Conservation (phyloP, 2,329 filamentous ascomycete genomes). For the Clathrospora elynae region DNA sequence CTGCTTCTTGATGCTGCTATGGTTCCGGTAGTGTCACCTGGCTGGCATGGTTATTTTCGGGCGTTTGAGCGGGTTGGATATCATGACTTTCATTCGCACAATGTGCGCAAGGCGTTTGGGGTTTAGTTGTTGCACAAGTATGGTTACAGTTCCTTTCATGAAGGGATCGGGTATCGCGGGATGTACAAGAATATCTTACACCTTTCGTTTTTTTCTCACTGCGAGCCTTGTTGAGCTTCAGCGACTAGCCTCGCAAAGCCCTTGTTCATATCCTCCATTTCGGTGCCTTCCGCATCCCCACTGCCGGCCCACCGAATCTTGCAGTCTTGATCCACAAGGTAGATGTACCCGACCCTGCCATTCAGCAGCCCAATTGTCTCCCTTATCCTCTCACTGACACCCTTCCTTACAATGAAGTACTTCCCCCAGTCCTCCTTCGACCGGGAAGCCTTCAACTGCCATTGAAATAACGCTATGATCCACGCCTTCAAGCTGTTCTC, state of each 20-base stretch:
- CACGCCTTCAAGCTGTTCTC: constrained; percentile 71
- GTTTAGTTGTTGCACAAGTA: constrained; percentile 41
- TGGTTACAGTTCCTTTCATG: constrained; percentile 23
- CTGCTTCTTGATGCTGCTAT: constrained; percentile 86
- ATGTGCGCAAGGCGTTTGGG: constrained; percentile 20
- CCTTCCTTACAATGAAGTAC: constrained; percentile 65
- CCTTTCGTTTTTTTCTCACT: neutral
- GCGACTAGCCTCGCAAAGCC: constrained; percentile 65
- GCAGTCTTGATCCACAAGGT: constrained; percentile 84
- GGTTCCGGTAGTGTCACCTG: constrained; percentile 40
- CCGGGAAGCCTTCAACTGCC: constrained; percentile 55
- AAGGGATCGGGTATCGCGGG: constrained; percentile 12
- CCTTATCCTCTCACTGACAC: constrained; percentile 60
- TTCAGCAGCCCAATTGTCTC: constrained; percentile 75
- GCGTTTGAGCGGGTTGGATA: constrained; percentile 37
- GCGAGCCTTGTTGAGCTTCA: constrained; percentile 21
- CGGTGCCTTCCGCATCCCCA: constrained; percentile 67
- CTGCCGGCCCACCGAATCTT: constrained; percentile 95
- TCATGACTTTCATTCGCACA: constrained; percentile 27
- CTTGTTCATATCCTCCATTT: constrained; percentile 69
- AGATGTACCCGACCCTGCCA: constrained; percentile 90
- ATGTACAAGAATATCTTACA: constrained; percentile 8
- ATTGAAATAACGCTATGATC: constrained; percentile 62
- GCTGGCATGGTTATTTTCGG: constrained; percentile 14
- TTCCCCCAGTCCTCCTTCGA: constrained; percentile 58